Evolutionary conservation across 768 basidiomycete genomes (phyloP).

Genomic region (Boletus rufocinnamomeus): DNA sequence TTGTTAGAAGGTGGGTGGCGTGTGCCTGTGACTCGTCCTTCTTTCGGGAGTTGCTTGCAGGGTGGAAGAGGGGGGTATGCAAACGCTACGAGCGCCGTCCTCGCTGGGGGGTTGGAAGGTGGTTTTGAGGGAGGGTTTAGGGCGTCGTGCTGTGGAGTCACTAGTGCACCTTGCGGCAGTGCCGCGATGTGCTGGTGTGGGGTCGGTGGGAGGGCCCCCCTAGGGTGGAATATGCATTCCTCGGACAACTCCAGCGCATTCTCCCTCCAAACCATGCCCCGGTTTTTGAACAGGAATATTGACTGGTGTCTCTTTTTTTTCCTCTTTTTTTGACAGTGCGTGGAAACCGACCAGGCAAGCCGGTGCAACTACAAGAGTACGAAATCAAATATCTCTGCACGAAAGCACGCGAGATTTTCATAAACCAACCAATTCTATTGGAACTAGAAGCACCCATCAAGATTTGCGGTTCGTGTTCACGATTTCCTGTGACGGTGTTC

Average conservation of each 20-base stretch:
- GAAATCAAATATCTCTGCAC: constrained; percentile 99
- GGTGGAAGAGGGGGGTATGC: constrained; percentile 3
- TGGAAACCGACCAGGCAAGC: constrained; percentile 97
- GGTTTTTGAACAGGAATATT: constrained; percentile 13
- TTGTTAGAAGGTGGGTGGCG: constrained; percentile 87
- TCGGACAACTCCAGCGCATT: not conserved
- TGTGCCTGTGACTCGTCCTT: constrained; percentile 27
- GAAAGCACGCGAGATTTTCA: constrained; percentile 98
- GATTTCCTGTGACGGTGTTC: constrained; percentile 6
- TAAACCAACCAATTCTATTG: constrained; percentile 96
- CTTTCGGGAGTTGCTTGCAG: constrained; percentile 13
- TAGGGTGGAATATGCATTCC: constrained; percentile 1
- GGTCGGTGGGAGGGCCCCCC: constrained; percentile 11
- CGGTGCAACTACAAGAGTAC: constrained; percentile 96
- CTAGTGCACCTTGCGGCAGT: constrained; percentile 21
- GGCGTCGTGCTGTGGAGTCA: constrained; percentile 7
- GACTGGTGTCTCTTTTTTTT: constrained; percentile 18
- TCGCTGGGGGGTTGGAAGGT: not conserved
- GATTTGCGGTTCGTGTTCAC: constrained; percentile 82
- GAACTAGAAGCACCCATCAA: constrained; percentile 99
- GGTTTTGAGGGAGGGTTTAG: constrained; percentile 8
- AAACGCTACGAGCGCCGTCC: constrained; percentile 1
- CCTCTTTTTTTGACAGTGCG: constrained; percentile 62
- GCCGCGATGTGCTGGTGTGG: constrained; percentile 6
- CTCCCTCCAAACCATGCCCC: not conserved